Evolutionary conservation across 441 rosid genomes (phyloP).

Genomic region (Populus hybrid): DNA sequence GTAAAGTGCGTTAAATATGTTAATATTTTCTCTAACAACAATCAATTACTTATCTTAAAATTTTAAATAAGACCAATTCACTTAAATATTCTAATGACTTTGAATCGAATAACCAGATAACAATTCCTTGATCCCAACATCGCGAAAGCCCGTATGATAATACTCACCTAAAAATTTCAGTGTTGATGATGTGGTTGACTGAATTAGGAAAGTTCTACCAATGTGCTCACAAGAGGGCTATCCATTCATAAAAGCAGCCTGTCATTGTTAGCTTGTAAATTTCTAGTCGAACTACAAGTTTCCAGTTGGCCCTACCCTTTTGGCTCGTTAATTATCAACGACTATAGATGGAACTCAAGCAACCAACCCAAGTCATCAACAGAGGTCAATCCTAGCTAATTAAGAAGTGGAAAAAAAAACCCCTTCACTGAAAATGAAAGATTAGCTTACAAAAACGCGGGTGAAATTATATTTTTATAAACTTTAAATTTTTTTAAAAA

Average conservation of each 20-base stretch:
- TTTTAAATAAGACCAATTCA: too few species aligned
- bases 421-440: background rate
- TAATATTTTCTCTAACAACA: too few species aligned
- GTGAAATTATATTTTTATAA: too few species aligned
- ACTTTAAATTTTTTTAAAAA: too few species aligned
- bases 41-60: background rate
- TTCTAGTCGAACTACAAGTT: background rate
- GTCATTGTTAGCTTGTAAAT: background rate
- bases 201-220: background rate
- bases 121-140: too few species aligned
- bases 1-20: accelerated
- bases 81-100: accelerated
- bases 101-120: too few species aligned
- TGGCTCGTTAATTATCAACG: background rate
- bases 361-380: background rate
- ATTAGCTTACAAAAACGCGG: too few species aligned
- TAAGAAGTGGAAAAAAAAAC: background rate
- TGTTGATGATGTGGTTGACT: background rate
- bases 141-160: too few species aligned
- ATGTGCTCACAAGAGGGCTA: background rate
- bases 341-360: background rate
- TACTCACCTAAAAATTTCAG: background rate
- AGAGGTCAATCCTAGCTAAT: background rate
- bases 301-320: background rate
- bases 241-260: background rate